Evolutionary conservation across 257 asterid species (phyloP).

Genomic region (Penstemon newberryi): DNA sequence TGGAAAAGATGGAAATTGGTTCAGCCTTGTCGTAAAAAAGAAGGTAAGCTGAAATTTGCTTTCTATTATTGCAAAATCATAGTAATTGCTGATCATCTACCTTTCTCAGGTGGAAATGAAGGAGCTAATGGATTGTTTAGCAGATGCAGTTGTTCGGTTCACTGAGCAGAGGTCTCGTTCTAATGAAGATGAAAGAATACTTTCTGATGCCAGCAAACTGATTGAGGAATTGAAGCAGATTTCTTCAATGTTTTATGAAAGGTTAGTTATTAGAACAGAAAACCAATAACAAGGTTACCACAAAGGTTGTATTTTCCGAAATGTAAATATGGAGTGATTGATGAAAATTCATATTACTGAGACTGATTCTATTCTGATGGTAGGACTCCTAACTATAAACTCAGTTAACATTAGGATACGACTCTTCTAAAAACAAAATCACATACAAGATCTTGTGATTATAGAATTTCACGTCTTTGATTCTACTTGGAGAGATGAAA

Average conservation of each 20-base stretch:
- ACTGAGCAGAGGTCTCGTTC: conserved; percentile 13
- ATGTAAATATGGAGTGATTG: too few relatives aligned
- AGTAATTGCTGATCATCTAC: neutral
- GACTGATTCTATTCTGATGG: too few relatives aligned
- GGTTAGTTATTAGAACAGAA: conserved; percentile 20
- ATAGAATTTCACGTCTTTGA: too few relatives aligned
- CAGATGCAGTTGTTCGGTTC: conserved; percentile 15
- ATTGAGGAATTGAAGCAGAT: conserved; percentile 35
- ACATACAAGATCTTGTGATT: too few relatives aligned
- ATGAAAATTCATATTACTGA: too few relatives aligned
- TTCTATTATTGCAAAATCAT: neutral
- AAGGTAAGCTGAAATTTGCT: conserved; percentile 37
- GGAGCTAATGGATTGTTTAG: conserved; percentile 17
- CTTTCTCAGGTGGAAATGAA: conserved; percentile 32
- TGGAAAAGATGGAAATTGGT: neutral
- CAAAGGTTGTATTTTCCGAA: too few relatives aligned
- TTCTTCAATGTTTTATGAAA: conserved; percentile 14
- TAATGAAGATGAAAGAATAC: conserved; percentile 18
- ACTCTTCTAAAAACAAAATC: too few relatives aligned
- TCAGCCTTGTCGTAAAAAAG: conserved; percentile 9
- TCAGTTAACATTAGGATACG: too few relatives aligned
- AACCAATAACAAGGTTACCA: neutral
- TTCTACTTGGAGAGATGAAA: too few relatives aligned
- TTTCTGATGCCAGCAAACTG: conserved; percentile 12
- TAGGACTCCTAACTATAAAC: too few relatives aligned